These are phyloP conservation scores for Ilex aquifolium DNA, from an alignment of 257 asterid genomes.

Conservation along the genomic window DNA sequence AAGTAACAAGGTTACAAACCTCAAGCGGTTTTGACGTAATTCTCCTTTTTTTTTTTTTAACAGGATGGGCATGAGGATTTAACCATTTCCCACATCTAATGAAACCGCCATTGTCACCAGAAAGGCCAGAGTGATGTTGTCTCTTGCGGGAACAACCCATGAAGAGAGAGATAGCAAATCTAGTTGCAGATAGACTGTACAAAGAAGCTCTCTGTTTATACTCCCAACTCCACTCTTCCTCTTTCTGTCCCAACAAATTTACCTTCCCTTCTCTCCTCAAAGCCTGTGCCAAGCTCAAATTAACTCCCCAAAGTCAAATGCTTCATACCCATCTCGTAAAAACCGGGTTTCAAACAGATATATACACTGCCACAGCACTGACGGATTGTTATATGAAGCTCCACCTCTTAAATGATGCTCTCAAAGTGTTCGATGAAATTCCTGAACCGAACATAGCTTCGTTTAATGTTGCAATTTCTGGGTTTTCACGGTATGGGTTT, in stretches of 20 bases:
- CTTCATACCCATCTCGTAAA: constrained; percentile 69
- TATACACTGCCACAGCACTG: constrained; percentile 62
- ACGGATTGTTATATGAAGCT: constrained; percentile 57
- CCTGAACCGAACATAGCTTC: constrained; percentile 42
- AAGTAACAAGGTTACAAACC: no score
- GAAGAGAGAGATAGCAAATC: constrained; percentile 55
- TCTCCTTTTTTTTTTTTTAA: no score
- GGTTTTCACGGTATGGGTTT: constrained; percentile 54
- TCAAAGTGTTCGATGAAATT: constrained; percentile 76
- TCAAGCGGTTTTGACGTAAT: no score
- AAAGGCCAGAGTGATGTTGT: no score
- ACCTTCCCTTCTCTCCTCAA: constrained; percentile 81
- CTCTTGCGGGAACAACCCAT: constrained; percentile 14
- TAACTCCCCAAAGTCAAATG: constrained; percentile 43
- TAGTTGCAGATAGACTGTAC: constrained; percentile 61
- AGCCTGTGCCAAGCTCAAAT: constrained; percentile 62
- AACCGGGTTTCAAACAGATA: constrained; percentile 31
- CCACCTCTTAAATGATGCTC: constrained; percentile 28
- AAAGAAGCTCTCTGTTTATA: constrained; percentile 55
- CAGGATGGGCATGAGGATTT: no score
- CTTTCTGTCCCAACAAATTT: constrained; percentile 47
- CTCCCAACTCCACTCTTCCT: constrained; percentile 43
- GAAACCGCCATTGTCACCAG: no score
- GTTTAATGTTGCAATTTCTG: constrained; percentile 66
- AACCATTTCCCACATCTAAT: no score